Evolutionary conservation across 2,329 filamentous ascomycete species (phyloP).

Genomic region (Coniochaeta ligniaria): DNA sequence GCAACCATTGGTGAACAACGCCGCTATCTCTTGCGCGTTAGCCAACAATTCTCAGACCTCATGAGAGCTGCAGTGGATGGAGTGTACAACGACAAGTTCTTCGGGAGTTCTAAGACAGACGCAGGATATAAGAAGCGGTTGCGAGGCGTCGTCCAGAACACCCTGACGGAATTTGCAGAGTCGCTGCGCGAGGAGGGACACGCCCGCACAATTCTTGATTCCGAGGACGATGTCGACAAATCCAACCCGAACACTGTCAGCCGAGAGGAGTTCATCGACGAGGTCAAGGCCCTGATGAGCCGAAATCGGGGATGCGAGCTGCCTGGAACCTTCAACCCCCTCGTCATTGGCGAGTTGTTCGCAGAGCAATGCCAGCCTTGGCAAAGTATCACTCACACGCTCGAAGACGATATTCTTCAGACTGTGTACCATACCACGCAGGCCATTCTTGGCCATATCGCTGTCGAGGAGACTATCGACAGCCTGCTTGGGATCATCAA

Average conservation of each 20-base stretch:
- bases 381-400: slow-evolving; percentile 11
- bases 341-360: slow-evolving; percentile 25
- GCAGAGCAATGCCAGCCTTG: slow-evolving; percentile 23
- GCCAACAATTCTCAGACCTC: slow-evolving; percentile 15
- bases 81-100: slow-evolving; percentile 17
- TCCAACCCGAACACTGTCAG: background rate
- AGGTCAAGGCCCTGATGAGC: slow-evolving; percentile 19
- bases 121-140: slow-evolving; percentile 35
- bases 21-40: slow-evolving; percentile 20
- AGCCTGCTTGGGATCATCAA: slow-evolving; percentile 13
- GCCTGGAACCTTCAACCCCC: slow-evolving; percentile 25
- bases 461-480: slow-evolving; percentile 13
- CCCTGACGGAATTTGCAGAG: slow-evolving; percentile 37
- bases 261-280: slow-evolving; percentile 10
- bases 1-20: slow-evolving; percentile 25
- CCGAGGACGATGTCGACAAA: background rate
- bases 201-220: slow-evolving; percentile 20
- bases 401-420: slow-evolving; percentile 12
- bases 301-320: slow-evolving; percentile 24
- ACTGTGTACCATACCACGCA: slow-evolving; percentile 10
- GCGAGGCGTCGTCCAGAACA: slow-evolving; percentile 45
- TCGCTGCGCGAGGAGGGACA: slow-evolving; percentile 35
- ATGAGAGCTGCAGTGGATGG: slow-evolving; percentile 20
- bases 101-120: slow-evolving; percentile 8
- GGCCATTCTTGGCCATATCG: slow-evolving; percentile 13